Evolutionary conservation across 116 monocot species (phyloP).

Genomic region (Zostera marina): DNA sequence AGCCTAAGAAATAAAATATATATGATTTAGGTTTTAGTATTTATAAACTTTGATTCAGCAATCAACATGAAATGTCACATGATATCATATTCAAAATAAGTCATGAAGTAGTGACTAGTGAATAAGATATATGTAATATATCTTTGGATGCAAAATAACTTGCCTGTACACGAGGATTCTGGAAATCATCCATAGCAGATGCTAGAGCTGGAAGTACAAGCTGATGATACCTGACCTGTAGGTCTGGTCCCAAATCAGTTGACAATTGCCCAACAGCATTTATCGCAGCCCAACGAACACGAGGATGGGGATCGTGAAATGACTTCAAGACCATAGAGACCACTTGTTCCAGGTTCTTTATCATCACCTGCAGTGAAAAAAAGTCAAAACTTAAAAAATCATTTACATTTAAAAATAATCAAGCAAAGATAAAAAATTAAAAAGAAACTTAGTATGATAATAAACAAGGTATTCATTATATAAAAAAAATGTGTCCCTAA

Average conservation of each 20-base stretch:
- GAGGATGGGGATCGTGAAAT: constrained; percentile 79
- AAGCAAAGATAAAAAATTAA: neutral
- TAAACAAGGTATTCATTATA: too few relatives aligned
- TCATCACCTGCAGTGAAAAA: constrained; percentile 47
- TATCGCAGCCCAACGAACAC: constrained; percentile 95
- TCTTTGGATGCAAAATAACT: constrained; percentile 7
- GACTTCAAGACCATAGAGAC: constrained; percentile 73
- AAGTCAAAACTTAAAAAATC: neutral
- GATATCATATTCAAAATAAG: neutral
- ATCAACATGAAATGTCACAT: neutral
- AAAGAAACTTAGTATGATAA: neutral
- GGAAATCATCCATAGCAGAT: constrained; percentile 91
- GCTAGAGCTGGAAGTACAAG: constrained; percentile 68
- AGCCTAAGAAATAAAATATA: constrained; percentile 26
- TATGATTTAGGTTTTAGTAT: too few relatives aligned
- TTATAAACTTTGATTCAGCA: neutral
- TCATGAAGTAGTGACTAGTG: neutral
- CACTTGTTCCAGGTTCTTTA: constrained; percentile 84
- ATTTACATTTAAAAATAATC: too few relatives aligned
- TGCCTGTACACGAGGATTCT: constrained; percentile 93
- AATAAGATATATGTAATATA: neutral
- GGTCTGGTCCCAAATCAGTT: constrained; percentile 76
- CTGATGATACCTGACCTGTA: constrained; percentile 75
- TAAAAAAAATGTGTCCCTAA: too few relatives aligned
- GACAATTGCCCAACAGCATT: constrained; percentile 93